phyloP scores from a whole-genome alignment of 192 early-diverging fungal genomes.

The Backusella morwellensis region DNA sequence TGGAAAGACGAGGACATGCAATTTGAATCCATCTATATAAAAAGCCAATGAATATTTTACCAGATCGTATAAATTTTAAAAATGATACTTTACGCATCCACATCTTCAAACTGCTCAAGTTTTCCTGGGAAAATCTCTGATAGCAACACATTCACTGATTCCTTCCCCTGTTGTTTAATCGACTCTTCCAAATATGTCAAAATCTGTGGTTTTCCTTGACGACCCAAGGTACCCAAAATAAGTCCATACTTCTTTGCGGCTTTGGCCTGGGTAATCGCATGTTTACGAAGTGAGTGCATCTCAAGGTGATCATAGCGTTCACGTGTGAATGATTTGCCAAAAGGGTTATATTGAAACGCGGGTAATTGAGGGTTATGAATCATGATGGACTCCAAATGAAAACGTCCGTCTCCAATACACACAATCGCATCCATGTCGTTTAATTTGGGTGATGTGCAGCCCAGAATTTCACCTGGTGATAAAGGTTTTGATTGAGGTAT shows the following conservation, averaged over 20 bases:
- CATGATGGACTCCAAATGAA: constrained; percentile 99
- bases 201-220: constrained; percentile 94
- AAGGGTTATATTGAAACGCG: constrained; percentile 95
- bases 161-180: constrained; percentile 59
- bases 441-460: constrained; percentile 91
- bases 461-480: constrained; percentile 93
- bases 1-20: constrained; percentile 93
- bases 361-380: constrained; percentile 91
- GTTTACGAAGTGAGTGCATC: constrained; percentile 83
- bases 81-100: constrained; percentile 59
- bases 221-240: constrained; percentile 93
- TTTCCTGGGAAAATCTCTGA: constrained; percentile 97
- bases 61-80: not conserved
- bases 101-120: constrained; percentile 82
- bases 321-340: constrained; percentile 85
- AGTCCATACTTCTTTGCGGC: constrained; percentile 81
- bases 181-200: constrained; percentile 70
- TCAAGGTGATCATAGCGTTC: constrained; percentile 93
- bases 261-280: constrained; percentile 77
- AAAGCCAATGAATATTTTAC: not conserved
- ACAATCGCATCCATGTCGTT: constrained; percentile 73
- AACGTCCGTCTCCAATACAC: constrained; percentile 92
- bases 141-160: constrained; percentile 73
- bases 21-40: constrained; percentile 84
- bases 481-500: constrained; percentile 95